Percentiles rank a stretch among this genome's conserved stretches.
Evolutionary conservation across 805 yeast genomes (phyloP).

Genomic region (Priceomyces fermenticarens): DNA sequence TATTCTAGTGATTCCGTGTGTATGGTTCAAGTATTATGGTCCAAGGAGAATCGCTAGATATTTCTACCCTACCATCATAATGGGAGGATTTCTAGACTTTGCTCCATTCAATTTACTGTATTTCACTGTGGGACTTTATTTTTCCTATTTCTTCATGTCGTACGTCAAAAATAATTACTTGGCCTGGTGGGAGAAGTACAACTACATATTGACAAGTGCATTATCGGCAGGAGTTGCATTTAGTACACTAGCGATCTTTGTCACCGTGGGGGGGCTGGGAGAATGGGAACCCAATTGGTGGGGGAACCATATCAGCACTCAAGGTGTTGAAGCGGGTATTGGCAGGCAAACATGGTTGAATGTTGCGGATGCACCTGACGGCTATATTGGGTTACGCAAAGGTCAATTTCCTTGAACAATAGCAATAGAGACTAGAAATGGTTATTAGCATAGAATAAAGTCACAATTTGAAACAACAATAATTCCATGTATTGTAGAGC

Average conservation of each 20-base stretch:
- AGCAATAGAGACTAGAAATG: too few relatives aligned
- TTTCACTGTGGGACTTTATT: conserved; percentile 58
- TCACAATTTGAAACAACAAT: too few relatives aligned
- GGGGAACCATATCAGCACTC: conserved; percentile 47
- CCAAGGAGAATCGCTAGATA: conserved; percentile 29
- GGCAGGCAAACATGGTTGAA: conserved; percentile 26
- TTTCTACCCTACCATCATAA: conserved; percentile 54
- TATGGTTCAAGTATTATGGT: conserved; percentile 33
- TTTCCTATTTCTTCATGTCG: conserved; percentile 58
- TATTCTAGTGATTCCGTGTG: conserved; percentile 34
- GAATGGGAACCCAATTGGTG: conserved; percentile 53
- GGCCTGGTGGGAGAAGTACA: conserved; percentile 72
- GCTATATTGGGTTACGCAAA: conserved; percentile 28
- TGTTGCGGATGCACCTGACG: conserved; percentile 28
- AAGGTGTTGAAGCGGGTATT: conserved; percentile 37
- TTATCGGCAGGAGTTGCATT: conserved; percentile 63
- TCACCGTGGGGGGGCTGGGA: conserved; percentile 47
- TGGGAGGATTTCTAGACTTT: conserved; percentile 47
- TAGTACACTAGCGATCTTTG: conserved; percentile 57
- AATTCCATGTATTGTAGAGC: too few relatives aligned
- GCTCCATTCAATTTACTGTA: conserved; percentile 53
- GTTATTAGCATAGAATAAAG: too few relatives aligned
- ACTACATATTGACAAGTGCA: conserved; percentile 59
- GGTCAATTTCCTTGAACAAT: conserved; percentile 22
- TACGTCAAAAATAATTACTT: conserved; percentile 46